Evolutionary conservation across 2,329 filamentous ascomycete genomes (phyloP), one percentile per base, ranked within the genome.

Genomic region (Didymella glomerata): DNA sequence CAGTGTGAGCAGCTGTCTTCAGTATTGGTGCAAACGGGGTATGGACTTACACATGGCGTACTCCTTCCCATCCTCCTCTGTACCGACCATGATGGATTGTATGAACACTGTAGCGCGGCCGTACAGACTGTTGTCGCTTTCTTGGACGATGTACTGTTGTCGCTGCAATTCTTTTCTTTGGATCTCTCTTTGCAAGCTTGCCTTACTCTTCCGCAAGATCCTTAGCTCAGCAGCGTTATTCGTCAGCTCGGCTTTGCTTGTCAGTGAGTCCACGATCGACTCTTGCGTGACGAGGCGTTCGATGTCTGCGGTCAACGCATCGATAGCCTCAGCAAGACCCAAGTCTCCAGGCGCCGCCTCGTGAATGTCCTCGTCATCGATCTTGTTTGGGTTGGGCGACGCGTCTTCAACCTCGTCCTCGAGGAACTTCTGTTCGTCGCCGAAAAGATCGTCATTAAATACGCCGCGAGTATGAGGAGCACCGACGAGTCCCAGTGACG

Each of bases 121-220:
- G 71, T 96, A 98, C 24, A 99, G 83, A 76, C 93, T 97, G 76
- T 97, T 99, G 75, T 99, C 96, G 72, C 93, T 97, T 78, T 99
- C 95, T 77, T 99, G 95, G 8, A 98, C 88, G 45, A 96, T 92
- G 69, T 99, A 99, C 75, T 99, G 96, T 76, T 97, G 95, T 51
- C 93, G 86, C 75, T 99, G 95, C 71, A 99, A 85, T 77, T 98
- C 94, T 75, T 98, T 99, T 32, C 93, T 88, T 56, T 92, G 87
- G 54, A 98, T 93, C 76, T 99, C 95, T 65, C 95, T 86, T 71
- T 96, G 91, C 57, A 99, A 81, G 76, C 95, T 99, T 30, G 93
- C 89, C 76, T 95, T 97, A 0, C 93, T 97, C 76, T 99, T 99
- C 54, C 90, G 88, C 49, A 99, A 78, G 62, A 99, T 98, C 32